A percentile compares a stretch with the other conserved stretches of the same genome.
Evolutionary conservation across 352 stramenopile genomes (phyloP).

Genomic region (Pythium coloratum): DNA sequence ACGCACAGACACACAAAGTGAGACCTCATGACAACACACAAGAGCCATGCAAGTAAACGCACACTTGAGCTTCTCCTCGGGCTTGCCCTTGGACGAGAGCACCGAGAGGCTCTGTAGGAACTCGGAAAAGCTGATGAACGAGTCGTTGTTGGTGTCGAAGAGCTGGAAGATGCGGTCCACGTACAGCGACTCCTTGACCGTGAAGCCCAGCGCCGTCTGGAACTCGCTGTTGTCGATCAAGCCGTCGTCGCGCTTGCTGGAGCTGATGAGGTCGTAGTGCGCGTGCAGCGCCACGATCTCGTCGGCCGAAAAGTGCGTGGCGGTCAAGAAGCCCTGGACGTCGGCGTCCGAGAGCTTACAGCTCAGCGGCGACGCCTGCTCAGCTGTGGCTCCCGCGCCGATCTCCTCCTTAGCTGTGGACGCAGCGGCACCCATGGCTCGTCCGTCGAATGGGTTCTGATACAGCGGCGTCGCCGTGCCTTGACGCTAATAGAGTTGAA

Average conservation of each 20-base stretch:
- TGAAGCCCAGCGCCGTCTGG: conserved; percentile 75
- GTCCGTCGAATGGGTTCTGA: not conserved
- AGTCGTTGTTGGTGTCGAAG: conserved; percentile 78
- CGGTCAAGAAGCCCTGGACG: conserved; percentile 38
- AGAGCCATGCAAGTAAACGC: conserved; percentile 22
- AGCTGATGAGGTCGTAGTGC: conserved; percentile 73
- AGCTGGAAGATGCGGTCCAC: conserved; percentile 83
- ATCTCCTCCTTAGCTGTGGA: conserved; percentile 61
- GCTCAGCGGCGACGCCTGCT: conserved; percentile 27
- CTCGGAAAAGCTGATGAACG: conserved; percentile 79
- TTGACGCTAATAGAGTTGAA: not conserved
- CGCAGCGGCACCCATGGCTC: conserved; percentile 56
- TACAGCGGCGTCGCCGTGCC: not conserved
- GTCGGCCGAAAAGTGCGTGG: conserved; percentile 57
- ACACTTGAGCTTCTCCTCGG: conserved; percentile 76
- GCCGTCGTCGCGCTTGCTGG: conserved; percentile 58
- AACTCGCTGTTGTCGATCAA: conserved; percentile 81
- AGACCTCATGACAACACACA: not conserved
- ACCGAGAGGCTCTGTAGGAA: conserved; percentile 75
- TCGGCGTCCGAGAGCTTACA: conserved; percentile 62
- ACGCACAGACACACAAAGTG: not conserved
- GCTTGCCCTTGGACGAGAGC: conserved; percentile 65
- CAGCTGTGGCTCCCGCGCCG: not conserved
- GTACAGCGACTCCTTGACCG: conserved; percentile 79
- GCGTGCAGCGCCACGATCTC: conserved; percentile 59